Evolutionary conservation across 2,329 filamentous ascomycete genomes (phyloP).

Genomic region (Trichoderma koningiopsis): DNA sequence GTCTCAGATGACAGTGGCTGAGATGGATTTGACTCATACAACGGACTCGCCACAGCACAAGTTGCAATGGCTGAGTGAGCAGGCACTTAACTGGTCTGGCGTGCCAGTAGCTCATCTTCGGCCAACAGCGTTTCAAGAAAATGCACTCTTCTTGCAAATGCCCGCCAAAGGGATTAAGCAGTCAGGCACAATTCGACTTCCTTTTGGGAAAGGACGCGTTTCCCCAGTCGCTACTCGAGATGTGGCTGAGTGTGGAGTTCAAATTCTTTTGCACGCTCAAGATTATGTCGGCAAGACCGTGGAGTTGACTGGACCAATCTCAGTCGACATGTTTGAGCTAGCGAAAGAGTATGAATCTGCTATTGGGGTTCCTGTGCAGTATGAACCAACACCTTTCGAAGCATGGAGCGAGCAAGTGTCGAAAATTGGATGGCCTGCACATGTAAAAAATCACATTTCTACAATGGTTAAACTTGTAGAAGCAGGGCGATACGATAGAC

Average conservation of each 20-base stretch:
- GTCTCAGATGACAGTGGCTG: conserved; percentile 4
- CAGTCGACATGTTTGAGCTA: neutral
- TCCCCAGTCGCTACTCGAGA: neutral
- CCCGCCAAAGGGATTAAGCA: neutral
- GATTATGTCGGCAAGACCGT: neutral
- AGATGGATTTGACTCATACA: neutral
- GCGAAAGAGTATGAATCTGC: neutral
- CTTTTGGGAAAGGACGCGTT: neutral
- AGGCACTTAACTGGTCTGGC: conserved; percentile 6
- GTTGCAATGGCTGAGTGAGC: conserved; percentile 5
- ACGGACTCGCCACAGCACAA: neutral
- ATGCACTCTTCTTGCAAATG: neutral
- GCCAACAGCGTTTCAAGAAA: neutral
- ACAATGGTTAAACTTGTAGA: neutral
- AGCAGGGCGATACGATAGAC: neutral
- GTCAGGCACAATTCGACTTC: neutral
- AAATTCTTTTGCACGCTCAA: neutral
- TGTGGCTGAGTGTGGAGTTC: neutral
- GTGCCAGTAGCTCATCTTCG: conserved; percentile 8
- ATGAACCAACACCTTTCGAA: neutral
- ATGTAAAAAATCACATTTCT: neutral
- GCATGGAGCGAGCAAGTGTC: neutral
- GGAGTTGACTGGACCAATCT: neutral
- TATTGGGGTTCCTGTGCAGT: neutral
- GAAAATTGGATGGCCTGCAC: neutral